Percentiles rank a stretch among this genome's conserved stretches.
phyloP scores from a whole-genome alignment of 2,329 filamentous ascomycete species.

The Cladophialophora carrionii region DNA sequence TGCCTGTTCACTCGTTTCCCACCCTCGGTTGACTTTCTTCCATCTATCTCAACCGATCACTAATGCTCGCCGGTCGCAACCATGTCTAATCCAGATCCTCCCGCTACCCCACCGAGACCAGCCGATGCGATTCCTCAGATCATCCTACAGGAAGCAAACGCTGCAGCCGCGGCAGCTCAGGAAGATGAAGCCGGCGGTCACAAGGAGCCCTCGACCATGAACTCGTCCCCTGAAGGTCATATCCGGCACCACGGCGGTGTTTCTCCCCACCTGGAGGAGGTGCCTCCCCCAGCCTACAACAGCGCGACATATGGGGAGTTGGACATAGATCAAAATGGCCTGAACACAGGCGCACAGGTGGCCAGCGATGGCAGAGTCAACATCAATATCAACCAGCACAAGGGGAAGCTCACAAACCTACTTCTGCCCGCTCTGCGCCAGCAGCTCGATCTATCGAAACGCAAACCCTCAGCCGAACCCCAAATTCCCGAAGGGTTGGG shows the following conservation, averaged over 20 bases:
- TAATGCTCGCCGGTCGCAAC: conserved; percentile 14
- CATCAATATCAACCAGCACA: conserved; percentile 76
- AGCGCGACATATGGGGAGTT: conserved; percentile 60
- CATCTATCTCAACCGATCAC: neutral
- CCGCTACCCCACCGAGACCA: conserved; percentile 11
- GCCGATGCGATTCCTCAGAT: conserved; percentile 18
- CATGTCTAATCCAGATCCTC: conserved; percentile 27
- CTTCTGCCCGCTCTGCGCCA: conserved; percentile 66
- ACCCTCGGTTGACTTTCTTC: neutral
- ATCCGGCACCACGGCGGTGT: conserved; percentile 30
- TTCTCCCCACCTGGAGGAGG: conserved; percentile 34
- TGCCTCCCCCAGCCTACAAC: conserved; percentile 39
- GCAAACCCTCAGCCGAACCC: conserved; percentile 59
- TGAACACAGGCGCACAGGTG: conserved; percentile 64
- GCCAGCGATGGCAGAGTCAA: conserved; percentile 77
- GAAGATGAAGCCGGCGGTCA: conserved; percentile 14
- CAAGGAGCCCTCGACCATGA: conserved; percentile 10
- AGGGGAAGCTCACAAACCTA: conserved; percentile 66
- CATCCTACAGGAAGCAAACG: conserved; percentile 23
- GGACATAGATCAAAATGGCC: conserved; percentile 64
- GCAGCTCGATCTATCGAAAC: conserved; percentile 55
- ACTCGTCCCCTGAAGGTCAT: conserved; percentile 21
- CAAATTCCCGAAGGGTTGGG: conserved; percentile 73
- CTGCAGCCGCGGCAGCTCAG: conserved; percentile 28
- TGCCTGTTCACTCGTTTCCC: conserved; percentile 4